Conservation (phyloP, 495 filamentous ascomycete genomes). For the Hyaloscypha variabilis region DNA sequence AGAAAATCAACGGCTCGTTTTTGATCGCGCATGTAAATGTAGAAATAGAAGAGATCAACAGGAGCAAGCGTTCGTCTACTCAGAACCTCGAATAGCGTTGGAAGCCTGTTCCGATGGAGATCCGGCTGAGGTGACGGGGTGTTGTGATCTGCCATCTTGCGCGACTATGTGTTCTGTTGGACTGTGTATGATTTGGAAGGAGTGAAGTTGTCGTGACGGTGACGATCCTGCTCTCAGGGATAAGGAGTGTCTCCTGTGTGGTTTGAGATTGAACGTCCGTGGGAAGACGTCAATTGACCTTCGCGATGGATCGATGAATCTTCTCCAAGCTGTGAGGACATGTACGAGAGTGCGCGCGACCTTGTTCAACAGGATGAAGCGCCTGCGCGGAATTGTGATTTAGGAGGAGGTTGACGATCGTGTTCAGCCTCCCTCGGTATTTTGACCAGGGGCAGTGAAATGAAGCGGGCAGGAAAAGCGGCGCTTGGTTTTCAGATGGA, state of each 20-base stretch:
- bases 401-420: background rate
- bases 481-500: background rate
- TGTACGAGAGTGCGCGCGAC: background rate
- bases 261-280: constrained; percentile 5
- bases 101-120: constrained; percentile 74
- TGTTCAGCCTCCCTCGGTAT: constrained; percentile 6
- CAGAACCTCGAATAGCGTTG: constrained; percentile 92
- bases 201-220: constrained; percentile 1
- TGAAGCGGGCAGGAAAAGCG: background rate
- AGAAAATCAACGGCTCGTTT: constrained; percentile 97
- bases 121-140: constrained; percentile 42
- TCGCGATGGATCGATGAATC: background rate
- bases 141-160: constrained; percentile 25
- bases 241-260: constrained; percentile 1
- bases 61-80: constrained; percentile 88
- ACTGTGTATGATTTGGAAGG: background rate
- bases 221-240: background rate
- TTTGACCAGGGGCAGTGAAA: background rate
- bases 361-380: background rate
- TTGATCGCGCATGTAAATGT: constrained; percentile 99
- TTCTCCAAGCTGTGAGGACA: background rate
- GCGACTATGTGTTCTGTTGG: constrained; percentile 1
- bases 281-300: background rate
- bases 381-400: constrained; percentile 3
- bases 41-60: constrained; percentile 97